phyloP scores from a whole-genome alignment of 768 basidiomycete species.

The Tulasnella sp. region DNA sequence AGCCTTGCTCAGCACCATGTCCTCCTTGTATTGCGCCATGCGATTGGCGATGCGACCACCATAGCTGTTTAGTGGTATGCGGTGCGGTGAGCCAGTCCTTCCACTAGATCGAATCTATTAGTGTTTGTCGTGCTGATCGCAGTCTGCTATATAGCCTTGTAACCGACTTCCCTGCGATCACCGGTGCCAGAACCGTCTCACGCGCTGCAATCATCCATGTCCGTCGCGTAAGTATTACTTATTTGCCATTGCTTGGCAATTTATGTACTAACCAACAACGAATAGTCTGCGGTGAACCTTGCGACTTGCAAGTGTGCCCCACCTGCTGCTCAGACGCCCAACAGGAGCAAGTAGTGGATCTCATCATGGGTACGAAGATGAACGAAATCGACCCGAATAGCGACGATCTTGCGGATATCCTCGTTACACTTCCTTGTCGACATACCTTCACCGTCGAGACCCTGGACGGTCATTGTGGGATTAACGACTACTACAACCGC shows the following conservation, averaged over 20 bases:
- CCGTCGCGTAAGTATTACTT: not conserved
- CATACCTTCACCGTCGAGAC: constrained; percentile 71
- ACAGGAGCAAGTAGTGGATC: constrained; percentile 52
- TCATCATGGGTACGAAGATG: constrained; percentile 52
- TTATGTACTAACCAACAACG: constrained; percentile 21
- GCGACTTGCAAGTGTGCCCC: constrained; percentile 53
- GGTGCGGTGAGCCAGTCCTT: constrained; percentile 54
- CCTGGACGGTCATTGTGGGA: constrained; percentile 57
- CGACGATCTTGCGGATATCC: constrained; percentile 46
- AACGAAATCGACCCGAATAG: constrained; percentile 41
- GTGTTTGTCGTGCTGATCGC: not conserved
- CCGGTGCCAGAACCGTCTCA: not conserved
- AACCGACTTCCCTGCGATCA: constrained; percentile 4
- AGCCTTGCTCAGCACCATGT: constrained; percentile 52
- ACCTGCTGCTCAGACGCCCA: constrained; percentile 45
- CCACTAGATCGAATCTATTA: not conserved
- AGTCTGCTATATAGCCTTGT: constrained; percentile 41
- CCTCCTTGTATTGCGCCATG: constrained; percentile 62
- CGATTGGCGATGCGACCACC: constrained; percentile 57
- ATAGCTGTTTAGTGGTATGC: constrained; percentile 58
- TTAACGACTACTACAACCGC: constrained; percentile 51
- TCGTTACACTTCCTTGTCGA: constrained; percentile 59
- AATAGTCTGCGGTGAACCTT: constrained; percentile 66
- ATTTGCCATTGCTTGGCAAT: not conserved
- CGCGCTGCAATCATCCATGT: constrained; percentile 6